Evolutionary conservation across 1,284 basidiomycete species (phyloP).

Genomic region (Rhodotorula sp.): DNA sequence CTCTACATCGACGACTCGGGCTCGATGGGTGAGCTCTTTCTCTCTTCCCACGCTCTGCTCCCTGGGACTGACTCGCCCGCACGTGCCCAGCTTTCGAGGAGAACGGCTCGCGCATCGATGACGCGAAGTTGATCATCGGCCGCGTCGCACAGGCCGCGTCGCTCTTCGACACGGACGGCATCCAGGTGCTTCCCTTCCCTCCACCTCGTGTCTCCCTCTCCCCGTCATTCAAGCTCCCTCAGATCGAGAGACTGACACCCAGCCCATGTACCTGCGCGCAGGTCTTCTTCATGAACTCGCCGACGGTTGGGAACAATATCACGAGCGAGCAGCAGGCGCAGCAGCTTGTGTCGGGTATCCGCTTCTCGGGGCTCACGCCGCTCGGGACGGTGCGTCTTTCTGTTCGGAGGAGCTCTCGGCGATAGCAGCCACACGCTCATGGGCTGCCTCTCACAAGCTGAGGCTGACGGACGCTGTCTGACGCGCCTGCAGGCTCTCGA

Average conservation of each 20-base stretch:
- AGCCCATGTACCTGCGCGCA: conserved; percentile 18
- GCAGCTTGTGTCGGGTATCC: conserved; percentile 53
- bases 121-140: conserved; percentile 48
- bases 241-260: background rate
- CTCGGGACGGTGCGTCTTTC: conserved; percentile 48
- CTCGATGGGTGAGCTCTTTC: conserved; percentile 45
- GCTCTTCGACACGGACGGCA: conserved; percentile 52
- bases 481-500: conserved; percentile 41
- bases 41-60: background rate
- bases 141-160: conserved; percentile 53
- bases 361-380: conserved; percentile 51
- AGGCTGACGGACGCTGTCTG: background rate
- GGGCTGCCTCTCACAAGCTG: background rate
- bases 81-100: conserved; percentile 41
- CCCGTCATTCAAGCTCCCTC: no score
- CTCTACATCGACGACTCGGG: conserved; percentile 35
- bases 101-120: conserved; percentile 45
- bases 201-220: background rate
- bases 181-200: conserved; percentile 26
- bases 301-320: conserved; percentile 55
- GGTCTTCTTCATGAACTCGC: conserved; percentile 54
- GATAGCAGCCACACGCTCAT: background rate
- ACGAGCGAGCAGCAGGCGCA: conserved; percentile 51
- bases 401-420: no score
- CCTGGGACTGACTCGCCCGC: background rate